Conservation (phyloP, 2,329 filamentous ascomycete species). For the Beauveria varroae region DNA sequence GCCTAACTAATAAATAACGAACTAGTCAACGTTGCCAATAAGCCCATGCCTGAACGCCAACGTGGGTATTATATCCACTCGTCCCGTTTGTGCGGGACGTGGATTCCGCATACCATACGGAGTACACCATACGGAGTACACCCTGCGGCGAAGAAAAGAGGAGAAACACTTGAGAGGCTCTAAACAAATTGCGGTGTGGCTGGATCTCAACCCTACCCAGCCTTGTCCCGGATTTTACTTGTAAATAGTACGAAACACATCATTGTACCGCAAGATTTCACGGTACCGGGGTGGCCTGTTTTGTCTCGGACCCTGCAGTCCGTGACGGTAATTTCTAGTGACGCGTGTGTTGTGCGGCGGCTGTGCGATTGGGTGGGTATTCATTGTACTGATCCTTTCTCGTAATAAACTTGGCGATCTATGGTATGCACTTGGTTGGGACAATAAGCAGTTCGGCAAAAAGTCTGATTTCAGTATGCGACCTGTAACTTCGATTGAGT, state of each 20-base stretch:
- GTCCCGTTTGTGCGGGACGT: background rate
- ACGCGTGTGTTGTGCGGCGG: too few relatives aligned
- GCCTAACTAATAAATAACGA: background rate
- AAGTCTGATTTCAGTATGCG: too few relatives aligned
- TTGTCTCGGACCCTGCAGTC: background rate
- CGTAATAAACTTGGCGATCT: too few relatives aligned
- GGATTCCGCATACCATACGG: background rate
- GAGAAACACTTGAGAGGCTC: background rate
- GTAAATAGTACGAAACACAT: background rate
- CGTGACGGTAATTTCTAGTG: too few relatives aligned
- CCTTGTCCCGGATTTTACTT: background rate
- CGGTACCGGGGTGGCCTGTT: background rate
- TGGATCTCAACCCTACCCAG: slow-evolving; percentile 1
- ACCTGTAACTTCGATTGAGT: too few relatives aligned
- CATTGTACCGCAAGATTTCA: background rate
- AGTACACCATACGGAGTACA: too few relatives aligned
- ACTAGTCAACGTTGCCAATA: slow-evolving; percentile 1
- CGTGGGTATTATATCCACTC: background rate
- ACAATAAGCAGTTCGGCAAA: too few relatives aligned
- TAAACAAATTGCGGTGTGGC: slow-evolving; percentile 3
- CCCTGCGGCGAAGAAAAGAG: background rate
- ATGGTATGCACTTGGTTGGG: too few relatives aligned
- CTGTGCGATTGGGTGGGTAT: too few relatives aligned
- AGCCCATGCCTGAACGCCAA: background rate
- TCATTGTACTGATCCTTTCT: too few relatives aligned